phyloP scores from a whole-genome alignment of 345 rosid species.

The Brassica rapa region DNA sequence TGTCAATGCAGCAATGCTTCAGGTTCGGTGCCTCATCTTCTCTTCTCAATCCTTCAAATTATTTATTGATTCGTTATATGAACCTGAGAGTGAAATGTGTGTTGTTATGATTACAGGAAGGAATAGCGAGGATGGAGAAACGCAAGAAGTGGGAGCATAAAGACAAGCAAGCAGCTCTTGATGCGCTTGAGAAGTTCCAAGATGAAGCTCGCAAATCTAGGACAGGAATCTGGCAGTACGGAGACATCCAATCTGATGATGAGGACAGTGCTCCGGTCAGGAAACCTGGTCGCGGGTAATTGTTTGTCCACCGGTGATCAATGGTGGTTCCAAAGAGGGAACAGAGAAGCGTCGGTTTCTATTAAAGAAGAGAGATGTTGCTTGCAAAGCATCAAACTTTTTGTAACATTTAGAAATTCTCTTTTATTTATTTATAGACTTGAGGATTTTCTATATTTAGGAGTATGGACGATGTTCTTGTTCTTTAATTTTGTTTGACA shows the following conservation, averaged over 20 bases:
- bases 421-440: constrained; percentile 11
- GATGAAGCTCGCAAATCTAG: constrained; percentile 72
- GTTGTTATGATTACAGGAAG: constrained; percentile 61
- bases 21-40: constrained; percentile 48
- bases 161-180: constrained; percentile 65
- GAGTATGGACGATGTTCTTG: constrained; percentile 20
- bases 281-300: constrained; percentile 71
- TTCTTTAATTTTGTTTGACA: constrained; percentile 17
- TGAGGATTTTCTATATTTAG: constrained; percentile 25
- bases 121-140: constrained; percentile 89
- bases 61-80: not conserved
- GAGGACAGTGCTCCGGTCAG: constrained; percentile 69
- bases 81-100: constrained; percentile 12
- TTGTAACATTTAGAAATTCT: constrained; percentile 35
- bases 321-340: constrained; percentile 30
- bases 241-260: constrained; percentile 90
- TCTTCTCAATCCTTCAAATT: not conserved
- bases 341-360: constrained; percentile 30
- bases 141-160: constrained; percentile 76
- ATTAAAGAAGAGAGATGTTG: constrained; percentile 26
- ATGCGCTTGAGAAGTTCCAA: constrained; percentile 76
- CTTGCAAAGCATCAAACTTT: constrained; percentile 28
- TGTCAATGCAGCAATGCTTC: constrained; percentile 81
- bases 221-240: constrained; percentile 87
- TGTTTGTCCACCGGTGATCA: not conserved